A percentile compares a stretch with the other conserved stretches of the same genome.
phyloP scores from a whole-genome alignment of 2,329 filamentous ascomycete genomes.

The Penicillium brevicompactum region DNA sequence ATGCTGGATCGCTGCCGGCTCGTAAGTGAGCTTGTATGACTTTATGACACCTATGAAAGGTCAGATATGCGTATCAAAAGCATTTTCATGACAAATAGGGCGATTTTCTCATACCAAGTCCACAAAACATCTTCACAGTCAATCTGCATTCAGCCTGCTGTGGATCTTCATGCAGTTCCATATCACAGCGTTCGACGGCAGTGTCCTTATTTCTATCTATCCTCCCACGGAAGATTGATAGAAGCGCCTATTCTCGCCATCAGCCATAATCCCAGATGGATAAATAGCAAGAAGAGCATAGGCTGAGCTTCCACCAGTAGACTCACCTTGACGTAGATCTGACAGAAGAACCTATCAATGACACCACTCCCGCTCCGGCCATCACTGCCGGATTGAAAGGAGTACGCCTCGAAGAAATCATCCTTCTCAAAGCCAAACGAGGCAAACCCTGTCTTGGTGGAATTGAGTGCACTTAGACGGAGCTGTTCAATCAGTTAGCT shows the following conservation, averaged over 20 bases:
- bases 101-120: slow-evolving; percentile 50
- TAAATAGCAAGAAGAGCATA: too few species aligned
- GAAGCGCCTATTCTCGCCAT: slow-evolving; percentile 47
- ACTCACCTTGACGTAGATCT: slow-evolving; percentile 59
- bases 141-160: slow-evolving; percentile 63
- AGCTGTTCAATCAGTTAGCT: slow-evolving; percentile 45
- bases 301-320: neutral
- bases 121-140: slow-evolving; percentile 64
- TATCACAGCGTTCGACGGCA: slow-evolving; percentile 63
- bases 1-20: slow-evolving; percentile 63
- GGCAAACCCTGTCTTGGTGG: slow-evolving; percentile 65
- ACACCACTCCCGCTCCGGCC: slow-evolving; percentile 29
- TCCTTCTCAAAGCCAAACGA: slow-evolving; percentile 58
- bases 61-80: neutral
- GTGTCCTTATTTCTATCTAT: slow-evolving; percentile 61
- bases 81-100: neutral
- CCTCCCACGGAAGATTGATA: slow-evolving; percentile 65
- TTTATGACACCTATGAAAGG: slow-evolving; percentile 58
- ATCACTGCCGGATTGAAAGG: slow-evolving; percentile 47
- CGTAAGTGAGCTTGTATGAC: slow-evolving; percentile 66
- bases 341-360: slow-evolving; percentile 58
- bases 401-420: slow-evolving; percentile 61
- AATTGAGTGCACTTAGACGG: slow-evolving; percentile 63
- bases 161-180: slow-evolving; percentile 59
- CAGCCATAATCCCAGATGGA: neutral